Conservation (phyloP, 495 filamentous ascomycete species). For the Chaetomium cochliodes region DNA sequence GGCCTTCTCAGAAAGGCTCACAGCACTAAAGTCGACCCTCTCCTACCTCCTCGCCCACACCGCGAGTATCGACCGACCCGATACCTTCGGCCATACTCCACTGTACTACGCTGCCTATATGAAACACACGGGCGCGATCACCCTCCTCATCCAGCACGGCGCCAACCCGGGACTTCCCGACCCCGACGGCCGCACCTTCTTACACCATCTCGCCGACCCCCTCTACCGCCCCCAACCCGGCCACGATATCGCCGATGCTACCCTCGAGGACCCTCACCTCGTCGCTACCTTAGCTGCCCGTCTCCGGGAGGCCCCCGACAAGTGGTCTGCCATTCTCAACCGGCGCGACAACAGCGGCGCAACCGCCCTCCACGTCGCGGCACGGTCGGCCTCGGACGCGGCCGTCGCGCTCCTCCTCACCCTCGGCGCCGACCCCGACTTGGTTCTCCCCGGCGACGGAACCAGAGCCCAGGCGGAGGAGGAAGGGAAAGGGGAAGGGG, state of each 20-base stretch:
- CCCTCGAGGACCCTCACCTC: background rate
- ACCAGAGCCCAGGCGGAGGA: too few relatives aligned
- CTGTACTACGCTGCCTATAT: slow-evolving; percentile 7
- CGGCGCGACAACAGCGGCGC: background rate
- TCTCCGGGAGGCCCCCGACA: background rate
- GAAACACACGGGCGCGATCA: background rate
- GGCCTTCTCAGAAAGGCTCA: background rate
- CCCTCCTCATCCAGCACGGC: background rate
- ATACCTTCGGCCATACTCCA: slow-evolving; percentile 10
- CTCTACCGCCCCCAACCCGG: background rate
- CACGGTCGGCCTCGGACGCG: background rate
- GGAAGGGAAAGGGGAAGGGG: too few relatives aligned
- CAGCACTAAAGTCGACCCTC: background rate
- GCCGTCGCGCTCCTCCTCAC: slow-evolving; percentile 4
- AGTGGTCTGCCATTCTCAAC: background rate
- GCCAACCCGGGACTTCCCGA: slow-evolving; percentile 1
- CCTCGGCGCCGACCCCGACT: slow-evolving; percentile 11
- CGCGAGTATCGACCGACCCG: slow-evolving; percentile 1
- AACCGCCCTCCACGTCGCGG: background rate
- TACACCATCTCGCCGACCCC: slow-evolving; percentile 1
- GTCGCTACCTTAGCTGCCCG: background rate
- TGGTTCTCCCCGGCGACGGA: background rate
- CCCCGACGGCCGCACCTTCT: background rate
- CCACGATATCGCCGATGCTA: background rate
- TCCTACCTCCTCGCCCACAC: slow-evolving; percentile 1